phyloP scores from a whole-genome alignment of 495 filamentous ascomycete species.

The Aspergillus egyptiacus region DNA sequence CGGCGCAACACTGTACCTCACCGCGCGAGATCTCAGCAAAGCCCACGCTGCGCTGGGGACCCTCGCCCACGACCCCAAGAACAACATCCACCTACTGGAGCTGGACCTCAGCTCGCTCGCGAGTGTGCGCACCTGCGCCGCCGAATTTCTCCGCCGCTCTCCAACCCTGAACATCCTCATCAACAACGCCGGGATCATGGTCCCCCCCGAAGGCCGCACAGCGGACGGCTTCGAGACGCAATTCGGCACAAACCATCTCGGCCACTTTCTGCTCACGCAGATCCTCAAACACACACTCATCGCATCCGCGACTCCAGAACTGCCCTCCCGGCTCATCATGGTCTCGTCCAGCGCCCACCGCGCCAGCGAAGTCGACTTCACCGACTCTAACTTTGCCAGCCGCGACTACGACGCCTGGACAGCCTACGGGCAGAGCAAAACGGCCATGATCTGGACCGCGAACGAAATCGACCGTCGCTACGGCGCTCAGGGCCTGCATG shows the following conservation, averaged over 20 bases:
- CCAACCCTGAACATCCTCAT: background rate
- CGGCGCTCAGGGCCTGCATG: conserved; percentile 29
- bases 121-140: background rate
- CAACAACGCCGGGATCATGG: background rate
- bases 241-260: background rate
- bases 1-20: conserved; percentile 43
- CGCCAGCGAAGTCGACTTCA: background rate
- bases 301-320: background rate
- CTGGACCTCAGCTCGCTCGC: background rate
- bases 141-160: background rate
- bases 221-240: background rate
- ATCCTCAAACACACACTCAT: background rate
- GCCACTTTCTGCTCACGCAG: background rate
- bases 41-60: conserved; percentile 1
- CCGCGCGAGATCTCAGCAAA: conserved; percentile 32
- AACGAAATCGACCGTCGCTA: conserved; percentile 37
- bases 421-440: conserved; percentile 31
- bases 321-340: background rate
- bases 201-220: background rate
- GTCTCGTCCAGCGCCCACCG: background rate
- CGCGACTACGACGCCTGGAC: conserved; percentile 29
- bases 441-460: conserved; percentile 35
- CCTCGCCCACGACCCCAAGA: conserved; percentile 16
- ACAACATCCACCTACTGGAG: background rate
- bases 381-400: conserved; percentile 28